Conservation (phyloP, 2,329 filamentous ascomycete species). For the Pseudopyricularia cyperi region DNA sequence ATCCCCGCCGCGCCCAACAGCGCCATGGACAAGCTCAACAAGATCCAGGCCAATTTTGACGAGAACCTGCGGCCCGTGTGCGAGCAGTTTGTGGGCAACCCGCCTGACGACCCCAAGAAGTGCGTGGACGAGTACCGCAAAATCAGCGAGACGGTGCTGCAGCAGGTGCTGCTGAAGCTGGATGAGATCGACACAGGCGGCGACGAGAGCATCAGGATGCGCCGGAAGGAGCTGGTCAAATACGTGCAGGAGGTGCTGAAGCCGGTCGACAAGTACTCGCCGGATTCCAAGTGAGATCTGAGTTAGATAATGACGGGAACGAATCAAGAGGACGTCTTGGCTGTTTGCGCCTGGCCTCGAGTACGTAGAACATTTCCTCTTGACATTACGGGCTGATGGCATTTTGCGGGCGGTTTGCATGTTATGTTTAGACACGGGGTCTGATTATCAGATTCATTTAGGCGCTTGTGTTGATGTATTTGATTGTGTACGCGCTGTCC, state of each 20-base stretch:
- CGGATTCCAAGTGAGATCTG: background rate
- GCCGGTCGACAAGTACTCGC: conserved; percentile 37
- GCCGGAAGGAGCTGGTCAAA: conserved; percentile 60
- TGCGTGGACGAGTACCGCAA: conserved; percentile 61
- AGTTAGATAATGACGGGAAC: background rate
- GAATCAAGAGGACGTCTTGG: background rate
- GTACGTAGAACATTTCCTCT: background rate
- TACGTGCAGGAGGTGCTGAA: conserved; percentile 56
- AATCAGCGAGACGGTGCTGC: conserved; percentile 62
- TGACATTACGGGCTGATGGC: background rate
- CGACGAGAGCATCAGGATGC: conserved; percentile 48
- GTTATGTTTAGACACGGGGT: background rate
- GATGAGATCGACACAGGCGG: conserved; percentile 66
- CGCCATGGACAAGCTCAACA: conserved; percentile 50
- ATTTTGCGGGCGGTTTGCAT: background rate
- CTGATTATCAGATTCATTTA: background rate
- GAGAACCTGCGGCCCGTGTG: conserved; percentile 53
- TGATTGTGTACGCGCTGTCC: background rate
- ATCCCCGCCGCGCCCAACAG: conserved; percentile 22
- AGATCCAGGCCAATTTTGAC: conserved; percentile 52
- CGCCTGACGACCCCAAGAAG: conserved; percentile 55
- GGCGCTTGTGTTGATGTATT: background rate
- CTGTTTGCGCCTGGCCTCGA: background rate
- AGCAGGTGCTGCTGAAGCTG: conserved; percentile 63
- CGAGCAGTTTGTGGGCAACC: conserved; percentile 43